phyloP scores from a whole-genome alignment of 768 basidiomycete genomes.

The Xerocomellus chrysenteron region DNA sequence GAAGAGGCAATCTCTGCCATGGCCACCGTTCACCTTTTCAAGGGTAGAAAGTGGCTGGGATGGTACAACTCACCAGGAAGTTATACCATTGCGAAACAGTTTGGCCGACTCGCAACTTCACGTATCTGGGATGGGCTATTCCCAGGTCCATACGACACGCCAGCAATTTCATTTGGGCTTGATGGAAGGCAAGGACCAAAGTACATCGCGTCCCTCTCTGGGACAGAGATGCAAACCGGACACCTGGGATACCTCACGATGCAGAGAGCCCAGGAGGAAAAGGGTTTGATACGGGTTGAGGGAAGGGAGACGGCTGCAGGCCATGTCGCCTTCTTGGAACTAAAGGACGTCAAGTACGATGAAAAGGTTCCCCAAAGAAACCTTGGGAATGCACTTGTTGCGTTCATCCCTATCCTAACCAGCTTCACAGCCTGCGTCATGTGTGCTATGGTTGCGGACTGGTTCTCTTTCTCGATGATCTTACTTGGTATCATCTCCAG shows the following conservation, averaged over 20 bases:
- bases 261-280: slow-evolving; percentile 10
- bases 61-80: slow-evolving; percentile 41
- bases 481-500: slow-evolving; percentile 34
- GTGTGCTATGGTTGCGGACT: slow-evolving; percentile 30
- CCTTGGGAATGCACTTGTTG: slow-evolving; percentile 14
- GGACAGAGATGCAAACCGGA: slow-evolving; percentile 29
- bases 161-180: slow-evolving; percentile 27
- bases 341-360: slow-evolving; percentile 24
- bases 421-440: slow-evolving; percentile 25
- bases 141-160: slow-evolving; percentile 29
- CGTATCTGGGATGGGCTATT: slow-evolving; percentile 34
- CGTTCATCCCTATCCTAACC: slow-evolving; percentile 22
- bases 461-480: slow-evolving; percentile 34
- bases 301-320: slow-evolving; percentile 20
- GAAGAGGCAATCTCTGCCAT: slow-evolving; percentile 39
- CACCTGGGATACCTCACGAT: slow-evolving; percentile 31
- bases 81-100: slow-evolving; percentile 34
- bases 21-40: slow-evolving; percentile 34
- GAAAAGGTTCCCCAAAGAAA: slow-evolving; percentile 4
- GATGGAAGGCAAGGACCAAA: slow-evolving; percentile 29
- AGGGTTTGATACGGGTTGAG: not conserved
- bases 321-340: slow-evolving; percentile 21
- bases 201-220: slow-evolving; percentile 28
- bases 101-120: slow-evolving; percentile 29
- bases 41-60: slow-evolving; percentile 33